Conservation (phyloP, 2,329 filamentous ascomycete species). For the Aspergillus candidus region DNA sequence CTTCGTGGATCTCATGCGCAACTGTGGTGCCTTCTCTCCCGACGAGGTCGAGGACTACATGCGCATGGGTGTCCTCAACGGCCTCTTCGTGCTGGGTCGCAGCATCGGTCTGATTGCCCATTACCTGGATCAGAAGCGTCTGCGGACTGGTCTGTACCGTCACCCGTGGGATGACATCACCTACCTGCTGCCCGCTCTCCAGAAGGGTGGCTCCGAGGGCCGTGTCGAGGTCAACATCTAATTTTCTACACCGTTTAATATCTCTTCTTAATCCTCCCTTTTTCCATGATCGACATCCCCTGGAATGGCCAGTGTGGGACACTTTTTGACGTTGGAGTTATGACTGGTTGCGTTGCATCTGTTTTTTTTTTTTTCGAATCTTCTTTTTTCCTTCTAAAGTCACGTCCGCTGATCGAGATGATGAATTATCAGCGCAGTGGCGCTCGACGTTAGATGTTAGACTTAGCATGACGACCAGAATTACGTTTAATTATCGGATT, state of each 20-base stretch:
- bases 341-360: conserved; percentile 27
- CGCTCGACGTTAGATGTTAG: no score
- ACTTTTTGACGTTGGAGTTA: conserved; percentile 31
- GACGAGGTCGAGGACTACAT: conserved; percentile 99
- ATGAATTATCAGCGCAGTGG: conserved; percentile 14
- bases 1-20: conserved; percentile 96
- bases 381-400: conserved; percentile 23
- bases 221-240: conserved; percentile 83
- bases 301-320: conserved; percentile 12
- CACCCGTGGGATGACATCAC: conserved; percentile 99
- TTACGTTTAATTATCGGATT: no score
- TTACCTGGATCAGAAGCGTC: conserved; percentile 98
- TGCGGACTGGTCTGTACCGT: conserved; percentile 96
- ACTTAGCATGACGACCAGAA: no score
- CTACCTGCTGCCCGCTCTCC: conserved; percentile 79
- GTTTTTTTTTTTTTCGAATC: conserved; percentile 24
- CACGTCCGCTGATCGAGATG: conserved; percentile 21
- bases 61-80: conserved; percentile 98
- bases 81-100: conserved; percentile 95
- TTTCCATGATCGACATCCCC: conserved; percentile 7
- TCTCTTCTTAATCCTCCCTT: conserved; percentile 21
- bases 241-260: conserved; percentile 18
- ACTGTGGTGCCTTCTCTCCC: conserved; percentile 90
- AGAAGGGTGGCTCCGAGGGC: conserved; percentile 68
- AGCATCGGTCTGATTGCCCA: conserved; percentile 99